These are phyloP conservation scores for Gynostemma pentaphyllum DNA, from an alignment of 306 rosid species.

Conservation along the genomic window DNA sequence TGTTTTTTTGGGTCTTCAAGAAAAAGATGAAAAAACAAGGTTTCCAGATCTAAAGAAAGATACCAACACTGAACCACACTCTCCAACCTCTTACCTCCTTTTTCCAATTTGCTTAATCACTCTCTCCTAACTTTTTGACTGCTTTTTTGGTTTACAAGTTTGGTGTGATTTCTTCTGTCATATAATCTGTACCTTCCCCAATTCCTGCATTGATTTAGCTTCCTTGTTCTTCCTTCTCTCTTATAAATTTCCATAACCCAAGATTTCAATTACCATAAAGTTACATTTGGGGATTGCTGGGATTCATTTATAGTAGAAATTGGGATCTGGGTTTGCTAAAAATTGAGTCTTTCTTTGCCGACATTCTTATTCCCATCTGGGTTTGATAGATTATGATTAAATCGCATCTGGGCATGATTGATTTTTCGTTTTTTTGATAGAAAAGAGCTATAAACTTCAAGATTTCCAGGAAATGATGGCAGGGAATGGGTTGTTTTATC, in stretches of 20 bases:
- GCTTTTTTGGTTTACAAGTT: constrained; percentile 17
- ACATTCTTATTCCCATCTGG: constrained; percentile 16
- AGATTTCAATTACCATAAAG: constrained; percentile 1
- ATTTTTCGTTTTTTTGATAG: constrained; percentile 12
- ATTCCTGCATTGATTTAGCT: constrained; percentile 11
- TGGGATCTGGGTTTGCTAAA: constrained; percentile 33
- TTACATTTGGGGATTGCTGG: background rate
- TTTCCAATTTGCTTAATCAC: constrained; percentile 1
- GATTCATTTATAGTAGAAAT: background rate
- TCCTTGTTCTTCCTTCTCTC: background rate
- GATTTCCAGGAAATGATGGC: constrained; percentile 37
- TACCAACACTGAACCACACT: constrained; percentile 34
- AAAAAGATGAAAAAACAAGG: background rate
- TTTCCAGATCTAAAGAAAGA: constrained; percentile 41
- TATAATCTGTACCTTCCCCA: constrained; percentile 18
- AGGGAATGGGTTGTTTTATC: constrained; percentile 56
- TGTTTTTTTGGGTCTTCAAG: constrained; percentile 12
- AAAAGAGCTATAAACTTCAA: constrained; percentile 23
- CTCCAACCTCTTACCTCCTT: constrained; percentile 1
- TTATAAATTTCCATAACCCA: constrained; percentile 19
- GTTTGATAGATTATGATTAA: constrained; percentile 9
- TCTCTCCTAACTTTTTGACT: constrained; percentile 14
- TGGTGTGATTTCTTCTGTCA: constrained; percentile 22
- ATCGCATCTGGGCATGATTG: constrained; percentile 23
- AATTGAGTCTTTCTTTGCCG: constrained; percentile 12